Evolutionary conservation across 805 yeast species (phyloP).

Genomic region (Isabelozyma pseudorhagii): DNA sequence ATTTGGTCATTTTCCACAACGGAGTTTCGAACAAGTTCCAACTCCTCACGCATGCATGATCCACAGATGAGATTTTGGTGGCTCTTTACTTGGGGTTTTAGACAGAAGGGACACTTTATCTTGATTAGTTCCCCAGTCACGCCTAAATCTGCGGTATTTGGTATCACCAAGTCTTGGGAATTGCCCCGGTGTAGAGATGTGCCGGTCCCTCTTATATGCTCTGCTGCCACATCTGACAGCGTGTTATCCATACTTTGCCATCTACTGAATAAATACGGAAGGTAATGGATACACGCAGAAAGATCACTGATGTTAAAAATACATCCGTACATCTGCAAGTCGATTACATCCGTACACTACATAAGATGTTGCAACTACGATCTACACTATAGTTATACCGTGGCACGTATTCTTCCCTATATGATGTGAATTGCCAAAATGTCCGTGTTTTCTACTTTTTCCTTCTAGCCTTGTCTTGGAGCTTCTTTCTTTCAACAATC

Average conservation of each 20-base stretch:
- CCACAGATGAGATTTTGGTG: slow-evolving; percentile 19
- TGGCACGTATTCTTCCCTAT: too few species aligned
- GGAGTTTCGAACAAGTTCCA: slow-evolving; percentile 21
- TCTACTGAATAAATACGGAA: background rate
- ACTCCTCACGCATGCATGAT: slow-evolving; percentile 14
- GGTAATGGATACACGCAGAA: background rate
- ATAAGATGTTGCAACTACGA: too few species aligned
- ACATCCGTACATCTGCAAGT: background rate
- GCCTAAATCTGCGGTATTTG: background rate
- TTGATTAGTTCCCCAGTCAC: background rate
- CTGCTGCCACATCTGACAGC: background rate
- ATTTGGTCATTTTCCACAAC: slow-evolving; percentile 21
- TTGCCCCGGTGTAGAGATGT: background rate
- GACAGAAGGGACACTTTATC: slow-evolving; percentile 15
- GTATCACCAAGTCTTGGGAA: background rate
- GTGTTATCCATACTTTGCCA: background rate
- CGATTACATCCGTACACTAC: too few species aligned
- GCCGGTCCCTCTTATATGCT: background rate
- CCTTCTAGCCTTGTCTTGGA: background rate
- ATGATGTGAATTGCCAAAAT: too few species aligned
- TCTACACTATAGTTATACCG: too few species aligned
- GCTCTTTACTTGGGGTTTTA: slow-evolving; percentile 4
- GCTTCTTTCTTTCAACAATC: slow-evolving; percentile 43
- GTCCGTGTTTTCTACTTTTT: background rate
- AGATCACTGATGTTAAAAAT: background rate